Evolutionary conservation across 805 yeast species (phyloP).

Genomic region (Candida hispaniensis): DNA sequence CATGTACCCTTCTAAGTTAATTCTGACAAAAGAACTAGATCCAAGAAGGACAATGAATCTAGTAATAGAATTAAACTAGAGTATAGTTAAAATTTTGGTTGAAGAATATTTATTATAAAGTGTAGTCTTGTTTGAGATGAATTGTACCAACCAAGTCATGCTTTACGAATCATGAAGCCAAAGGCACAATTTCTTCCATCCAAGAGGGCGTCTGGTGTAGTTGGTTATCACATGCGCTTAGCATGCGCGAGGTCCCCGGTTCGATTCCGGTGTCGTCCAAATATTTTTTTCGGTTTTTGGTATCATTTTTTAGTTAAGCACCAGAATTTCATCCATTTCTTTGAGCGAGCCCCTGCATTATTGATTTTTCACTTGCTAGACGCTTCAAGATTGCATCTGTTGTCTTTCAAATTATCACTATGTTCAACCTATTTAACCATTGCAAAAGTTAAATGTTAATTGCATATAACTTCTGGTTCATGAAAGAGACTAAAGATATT

Average conservation of each 20-base stretch:
- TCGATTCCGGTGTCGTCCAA: constrained; percentile 16
- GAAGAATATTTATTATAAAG: constrained; percentile 1
- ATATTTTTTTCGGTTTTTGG: neutral
- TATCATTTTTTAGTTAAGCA: no score
- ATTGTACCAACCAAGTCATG: constrained; percentile 12
- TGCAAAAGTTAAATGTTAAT: no score
- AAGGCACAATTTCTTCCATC: neutral
- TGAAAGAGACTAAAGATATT: no score
- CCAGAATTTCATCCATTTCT: no score
- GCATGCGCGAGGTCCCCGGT: constrained; percentile 17
- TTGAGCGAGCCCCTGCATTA: no score
- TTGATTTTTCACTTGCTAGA: no score
- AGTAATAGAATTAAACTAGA: neutral
- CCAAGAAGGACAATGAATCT: neutral
- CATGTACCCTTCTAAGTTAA: neutral
- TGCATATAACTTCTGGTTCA: no score
- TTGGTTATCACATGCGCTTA: constrained; percentile 16
- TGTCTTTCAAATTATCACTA: no score
- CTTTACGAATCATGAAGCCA: constrained; percentile 2
- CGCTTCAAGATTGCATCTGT: no score
- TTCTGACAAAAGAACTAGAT: neutral
- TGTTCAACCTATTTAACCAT: no score
- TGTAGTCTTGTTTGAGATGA: constrained; percentile 6
- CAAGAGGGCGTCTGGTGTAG: constrained; percentile 15
- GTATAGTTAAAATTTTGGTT: constrained; percentile 1